Evolutionary conservation across 495 filamentous ascomycete species (phyloP), one percentile per base, ranked within the genome.

Genomic region (Patellaria atrata): DNA sequence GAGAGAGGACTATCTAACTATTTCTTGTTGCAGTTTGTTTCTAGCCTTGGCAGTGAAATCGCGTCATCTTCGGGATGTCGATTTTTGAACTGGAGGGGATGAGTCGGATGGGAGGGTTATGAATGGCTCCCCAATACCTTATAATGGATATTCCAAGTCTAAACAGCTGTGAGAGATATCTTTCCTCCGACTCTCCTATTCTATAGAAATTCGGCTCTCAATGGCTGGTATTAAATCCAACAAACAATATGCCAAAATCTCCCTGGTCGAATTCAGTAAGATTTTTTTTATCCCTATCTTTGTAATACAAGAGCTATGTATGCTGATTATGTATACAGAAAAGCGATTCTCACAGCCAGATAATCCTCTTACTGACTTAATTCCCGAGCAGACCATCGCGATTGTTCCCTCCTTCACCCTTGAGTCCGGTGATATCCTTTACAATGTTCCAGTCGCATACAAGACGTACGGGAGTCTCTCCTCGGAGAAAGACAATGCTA

Each of bases 401-500:
- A 68, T 92, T 22, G 71, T 97, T 35, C 89, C 89, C 0, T 77
- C 69, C 10, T 94, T 93, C 60, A 87, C 79, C 13, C 79, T 97
- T 42, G 89, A 97, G 56, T 94, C 86, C 10, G 89, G 89, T 13
- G 84, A 78, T 19, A 79, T 71, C 1, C 67, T 97, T 19, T 60
- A 66, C 48, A 86, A 96, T 72, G 82, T 93, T 9, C 87, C 85
- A 2, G 70, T 97, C 34, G 89, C 89, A 17, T 97, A 92, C 64
- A 94, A 82, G 41, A 83, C 79, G 0, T 68, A 77, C 29, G 89
- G 89, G 41, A 64, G 65, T 31, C 67, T 97, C 15, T 78, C 80
- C 0, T 65, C 79, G 15, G 60, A 71, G 20, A 63, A 70, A 26
- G 80, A 93, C 62, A 97, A 97, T 72, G 83, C 69, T 35, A 75